Evolutionary conservation across 2,329 filamentous ascomycete genomes (phyloP), one percentile per base, ranked within the genome.

Genomic region (Fusarium sp.): DNA sequence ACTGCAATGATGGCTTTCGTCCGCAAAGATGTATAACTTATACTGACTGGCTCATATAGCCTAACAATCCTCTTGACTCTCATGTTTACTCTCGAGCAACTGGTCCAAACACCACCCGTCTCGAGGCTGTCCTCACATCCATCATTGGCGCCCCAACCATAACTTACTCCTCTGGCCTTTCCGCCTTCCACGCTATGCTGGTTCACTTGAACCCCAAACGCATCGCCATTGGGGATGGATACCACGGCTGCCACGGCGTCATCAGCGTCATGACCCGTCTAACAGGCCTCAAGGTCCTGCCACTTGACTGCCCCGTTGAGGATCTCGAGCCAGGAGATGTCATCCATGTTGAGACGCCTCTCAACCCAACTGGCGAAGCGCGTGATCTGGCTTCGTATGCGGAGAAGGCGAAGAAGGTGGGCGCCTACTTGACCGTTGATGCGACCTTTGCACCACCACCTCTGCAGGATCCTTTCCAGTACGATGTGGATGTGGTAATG

Each of bases 161-260:
- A 29, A 93, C 91, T 54, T 99, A 98, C 83, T 84, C 89, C 40
- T 97, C 93, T 6, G 96, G 96, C 6, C 88, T 98, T 24, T 88
- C 93, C 14, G 93, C 95, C 54, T 95, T 98, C 82, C 93, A 98
- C 80, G 95, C 93, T 32, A 84, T 97, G 63, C 86, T 98, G 4
- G 90, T 95, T n/a, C 89, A 90, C 76, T 83, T 97, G 11, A 94
- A 97, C 79, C 96, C 96, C 2, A 89, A 89, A 73, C 90, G 91
- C 63, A 89, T 98, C 59, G 91, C 94, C 72, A 94, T 98, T 71
- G 90, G 90, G 40, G 90, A 87, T 18, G 95, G 94, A 44, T 99
- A 98, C 82, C 96, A 98, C 82, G 96, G 96, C 74, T 97, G 93
- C 81, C 94, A 97, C 80, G 94, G 93, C 66, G 92, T 97, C 30